Evolutionary conservation across 2,329 filamentous ascomycete genomes (phyloP).

Genomic region (Lecanosticta acicola): DNA sequence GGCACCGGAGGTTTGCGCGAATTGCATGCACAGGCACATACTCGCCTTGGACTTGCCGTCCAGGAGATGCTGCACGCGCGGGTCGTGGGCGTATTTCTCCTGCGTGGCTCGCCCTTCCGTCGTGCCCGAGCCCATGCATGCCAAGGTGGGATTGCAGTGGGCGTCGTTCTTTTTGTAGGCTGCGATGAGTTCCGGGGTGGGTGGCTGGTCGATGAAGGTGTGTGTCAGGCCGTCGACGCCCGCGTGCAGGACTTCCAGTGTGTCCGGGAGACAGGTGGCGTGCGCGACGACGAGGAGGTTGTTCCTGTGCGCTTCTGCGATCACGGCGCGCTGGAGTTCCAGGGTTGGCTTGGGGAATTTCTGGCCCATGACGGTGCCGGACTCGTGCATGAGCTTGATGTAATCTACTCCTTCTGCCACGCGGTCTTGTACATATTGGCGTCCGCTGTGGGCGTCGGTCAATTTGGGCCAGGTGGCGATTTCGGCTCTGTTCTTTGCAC

Average conservation of each 20-base stretch:
- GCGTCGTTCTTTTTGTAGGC: conserved; percentile 40
- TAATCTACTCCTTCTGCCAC: conserved; percentile 42
- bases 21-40: conserved; percentile 41
- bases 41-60: conserved; percentile 29
- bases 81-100: conserved; percentile 39
- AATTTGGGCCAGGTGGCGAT: conserved; percentile 46
- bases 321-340: conserved; percentile 42
- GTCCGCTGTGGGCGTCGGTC: conserved; percentile 38
- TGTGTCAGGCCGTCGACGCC: conserved; percentile 44
- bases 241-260: conserved; percentile 37
- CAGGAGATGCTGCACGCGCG: conserved; percentile 32
- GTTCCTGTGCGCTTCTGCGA: conserved; percentile 36
- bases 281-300: conserved; percentile 39
- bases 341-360: conserved; percentile 37
- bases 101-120: conserved; percentile 37
- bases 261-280: conserved; percentile 36
- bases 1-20: conserved; percentile 25
- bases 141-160: conserved; percentile 41
- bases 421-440: conserved; percentile 39
- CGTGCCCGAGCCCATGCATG: conserved; percentile 37
- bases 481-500: conserved; percentile 31
- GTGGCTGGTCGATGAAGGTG: conserved; percentile 38
- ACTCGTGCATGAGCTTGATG: conserved; percentile 50
- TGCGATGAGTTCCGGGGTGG: conserved; percentile 36
- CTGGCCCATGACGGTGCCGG: conserved; percentile 37